Conservation (phyloP, 148 eudicot species). For the Fallopia convolvulus region DNA sequence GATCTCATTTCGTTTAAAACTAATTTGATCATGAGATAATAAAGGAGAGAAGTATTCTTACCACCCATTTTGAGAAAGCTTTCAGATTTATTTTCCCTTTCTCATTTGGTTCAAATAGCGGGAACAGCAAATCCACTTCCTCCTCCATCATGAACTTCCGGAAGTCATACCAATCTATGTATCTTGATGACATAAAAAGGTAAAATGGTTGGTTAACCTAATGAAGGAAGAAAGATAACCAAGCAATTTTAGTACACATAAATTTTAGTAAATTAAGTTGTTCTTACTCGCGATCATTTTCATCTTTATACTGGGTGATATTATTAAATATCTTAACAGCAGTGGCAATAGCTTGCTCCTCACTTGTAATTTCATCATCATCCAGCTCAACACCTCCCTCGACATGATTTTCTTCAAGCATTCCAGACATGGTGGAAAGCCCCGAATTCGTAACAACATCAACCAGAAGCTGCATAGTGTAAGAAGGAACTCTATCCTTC, state of each 20-base stretch:
- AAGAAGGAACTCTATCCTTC: conserved; percentile 73
- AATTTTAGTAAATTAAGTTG: not conserved
- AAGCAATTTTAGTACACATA: not conserved
- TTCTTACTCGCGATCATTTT: conserved; percentile 10
- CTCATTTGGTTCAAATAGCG: conserved; percentile 50
- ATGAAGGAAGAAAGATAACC: not conserved
- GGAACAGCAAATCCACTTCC: conserved; percentile 58
- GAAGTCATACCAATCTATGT: conserved; percentile 53
- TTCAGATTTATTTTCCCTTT: conserved; percentile 40
- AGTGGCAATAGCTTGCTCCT: conserved; percentile 82
- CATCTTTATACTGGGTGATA: conserved; percentile 30
- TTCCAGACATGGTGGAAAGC: conserved; percentile 56
- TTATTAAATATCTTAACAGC: conserved; percentile 61
- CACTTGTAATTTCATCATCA: conserved; percentile 65
- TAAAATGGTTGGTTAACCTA: not conserved
- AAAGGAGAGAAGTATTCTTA: conserved; percentile 22
- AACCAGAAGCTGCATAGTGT: conserved; percentile 76
- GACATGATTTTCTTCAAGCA: conserved; percentile 44
- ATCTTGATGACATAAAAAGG: conserved; percentile 28
- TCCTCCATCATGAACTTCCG: conserved; percentile 63
- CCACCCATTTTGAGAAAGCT: conserved; percentile 79
- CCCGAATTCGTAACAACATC: conserved; percentile 73
- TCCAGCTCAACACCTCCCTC: conserved; percentile 54
- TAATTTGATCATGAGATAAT: not conserved
- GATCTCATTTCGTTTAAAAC: too few relatives aligned